Conservation (phyloP, 805 yeast genomes). For the Priceomyces fermenticarens region DNA sequence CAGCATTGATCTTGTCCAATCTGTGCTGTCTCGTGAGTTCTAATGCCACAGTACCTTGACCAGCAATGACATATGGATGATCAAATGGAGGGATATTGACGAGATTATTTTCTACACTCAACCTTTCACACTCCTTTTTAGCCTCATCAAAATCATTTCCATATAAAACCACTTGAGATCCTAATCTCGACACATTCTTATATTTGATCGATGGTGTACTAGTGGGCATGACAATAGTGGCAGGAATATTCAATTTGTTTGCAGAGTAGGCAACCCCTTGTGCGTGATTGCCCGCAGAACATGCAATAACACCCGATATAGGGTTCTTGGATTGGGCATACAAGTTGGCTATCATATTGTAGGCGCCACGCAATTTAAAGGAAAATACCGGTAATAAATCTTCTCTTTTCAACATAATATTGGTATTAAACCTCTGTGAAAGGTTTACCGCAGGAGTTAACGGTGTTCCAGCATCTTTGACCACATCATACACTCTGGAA, state of each 20-base stretch:
- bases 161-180: conserved; percentile 87
- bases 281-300: conserved; percentile 99
- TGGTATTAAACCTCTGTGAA: conserved; percentile 71
- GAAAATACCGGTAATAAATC: conserved; percentile 93
- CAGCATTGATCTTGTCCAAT: conserved; percentile 72
- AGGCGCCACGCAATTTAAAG: conserved; percentile 95
- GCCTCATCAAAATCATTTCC: conserved; percentile 98
- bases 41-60: conserved; percentile 97
- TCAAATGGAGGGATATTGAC: conserved; percentile 97
- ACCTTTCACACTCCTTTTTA: conserved; percentile 79
- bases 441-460: conserved; percentile 70
- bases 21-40: conserved; percentile 87
- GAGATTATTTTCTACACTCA: conserved; percentile 66
- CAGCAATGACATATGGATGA: conserved; percentile 97
- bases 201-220: conserved; percentile 95
- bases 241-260: conserved; percentile 77
- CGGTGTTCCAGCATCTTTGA: conserved; percentile 77
- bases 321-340: conserved; percentile 54
- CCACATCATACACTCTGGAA: conserved; percentile 91
- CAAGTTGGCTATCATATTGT: conserved; percentile 91
- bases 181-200: conserved; percentile 86
- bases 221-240: conserved; percentile 97
- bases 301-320: conserved; percentile 88
- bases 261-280: conserved; percentile 98
- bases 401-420: conserved; percentile 81